Base-by-base conservation (phyloP, 306 rosid genomes). In the Vigna mungo region DNA sequence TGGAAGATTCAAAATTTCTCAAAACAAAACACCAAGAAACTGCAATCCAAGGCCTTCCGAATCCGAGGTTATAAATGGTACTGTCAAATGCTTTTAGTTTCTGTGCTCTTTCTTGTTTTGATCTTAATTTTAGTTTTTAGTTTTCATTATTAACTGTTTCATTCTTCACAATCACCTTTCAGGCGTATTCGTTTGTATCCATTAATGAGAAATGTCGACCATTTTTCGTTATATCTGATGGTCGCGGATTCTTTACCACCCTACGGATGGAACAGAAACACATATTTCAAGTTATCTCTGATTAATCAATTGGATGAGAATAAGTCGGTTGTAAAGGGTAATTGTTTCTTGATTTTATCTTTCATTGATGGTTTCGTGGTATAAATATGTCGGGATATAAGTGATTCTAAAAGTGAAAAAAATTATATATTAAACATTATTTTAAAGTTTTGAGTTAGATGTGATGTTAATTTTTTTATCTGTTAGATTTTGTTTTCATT, bases 181-280 rank as follows among this genome's bases (percentile, higher is more conserved):
- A 82, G 86, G 86, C 41, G 63, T 59, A 72, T 82, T 60, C 64
- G 17, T 66, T 39, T 82, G 80, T 16, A 56, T 39, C 82, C 82
- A 49, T n/a, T 65, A 32, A 55, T 47, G 82, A 82, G 32, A 21
- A 71, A 77, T 10, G 85, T 77, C n/a, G 71, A 82, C 11, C 76
- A 82, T 66, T 82, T 82, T 55, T 82, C 86, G 4, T 41, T 82
- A 59, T 72, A 49, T 72, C 49, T 82, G 72, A 48, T 49, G 80
- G 76, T 82, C 67, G 86, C 82, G n/a, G 86, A 82, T 71, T 72
- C 80, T 56, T 72, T 82, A 16, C 82, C 82, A 27, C 21, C 79
- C 0, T 82, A 77, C 58, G 86, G 86, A 36, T 82, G 86, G 86
- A 72, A 15, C 53, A 72, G 86, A 82, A 54, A 54, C 69, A 64